Base-by-base conservation (phyloP, 208 protist genomes). In the Leishmania amazonensis region DNA sequence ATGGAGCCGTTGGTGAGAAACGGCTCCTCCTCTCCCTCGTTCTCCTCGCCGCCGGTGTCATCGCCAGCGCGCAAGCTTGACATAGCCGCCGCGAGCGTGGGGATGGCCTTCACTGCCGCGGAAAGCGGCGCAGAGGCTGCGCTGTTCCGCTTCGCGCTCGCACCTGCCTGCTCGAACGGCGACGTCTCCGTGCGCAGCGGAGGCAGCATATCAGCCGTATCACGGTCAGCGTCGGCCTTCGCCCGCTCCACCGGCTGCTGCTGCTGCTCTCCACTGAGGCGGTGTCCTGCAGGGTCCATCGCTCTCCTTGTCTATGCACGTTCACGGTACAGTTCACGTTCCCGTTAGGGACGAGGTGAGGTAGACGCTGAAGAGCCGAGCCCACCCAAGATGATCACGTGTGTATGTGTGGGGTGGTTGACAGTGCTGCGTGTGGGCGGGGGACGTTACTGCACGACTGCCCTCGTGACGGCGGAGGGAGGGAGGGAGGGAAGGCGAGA, bases 1-100 rank as follows among this genome's bases (percentile, higher is more conserved):
- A 94, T 84, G 71, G 88, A 90, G 35, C 81, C 85, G 81, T 89
- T 89, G 28, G 86, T 87, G 21, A 91, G 76, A 11, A 86, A 79
- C 13, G 80, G 74, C 42, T 75, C 80, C 47, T 74, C 68, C 57
- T 85, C 79, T 19, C 58, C 40, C 73, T 65, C 60, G 51, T 45
- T 21, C 31, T 65, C 78, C 8, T 42, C 31, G 31, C 68, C 62
- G 6, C 42, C 53, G 19, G 58, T 21, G 35, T 31, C 49, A 8
- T 49, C n/a, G 62, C 40, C 77, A 51, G 64, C 60, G 75, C 58
- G 42, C 31, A 57, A n/a, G 58, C 73, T 42, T 9, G 53, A 42
- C 42, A 70, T 31, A 53, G 65, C 24, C 28, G 76, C 38, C 53
- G 77, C 57, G n/a, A 77, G 64, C 15, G 76, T 64, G 1, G 75